Conservation (phyloP, 1,284 basidiomycete species). For the Cystobasidium slooffiae region DNA sequence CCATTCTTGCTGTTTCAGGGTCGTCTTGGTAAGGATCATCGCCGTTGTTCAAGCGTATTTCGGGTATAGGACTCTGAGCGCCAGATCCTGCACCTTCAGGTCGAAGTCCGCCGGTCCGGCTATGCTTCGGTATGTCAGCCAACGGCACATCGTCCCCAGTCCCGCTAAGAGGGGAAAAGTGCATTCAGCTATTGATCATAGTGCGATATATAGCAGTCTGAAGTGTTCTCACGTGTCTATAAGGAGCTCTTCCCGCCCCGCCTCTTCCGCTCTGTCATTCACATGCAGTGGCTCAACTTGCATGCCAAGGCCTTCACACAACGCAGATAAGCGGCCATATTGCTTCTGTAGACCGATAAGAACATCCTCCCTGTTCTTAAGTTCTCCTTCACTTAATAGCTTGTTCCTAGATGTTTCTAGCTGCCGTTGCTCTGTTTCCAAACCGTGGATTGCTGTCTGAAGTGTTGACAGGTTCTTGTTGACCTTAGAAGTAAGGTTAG, state of each 20-base stretch:
- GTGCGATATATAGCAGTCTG: slow-evolving; percentile 22
- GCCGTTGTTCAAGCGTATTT: slow-evolving; percentile 43
- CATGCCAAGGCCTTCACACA: slow-evolving; percentile 48
- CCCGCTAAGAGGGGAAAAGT: not conserved
- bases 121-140: slow-evolving; percentile 11
- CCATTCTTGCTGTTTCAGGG: slow-evolving; percentile 48
- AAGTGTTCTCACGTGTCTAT: slow-evolving; percentile 45
- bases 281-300: slow-evolving; percentile 30
- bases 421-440: slow-evolving; percentile 41
- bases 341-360: slow-evolving; percentile 47
- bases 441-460: slow-evolving; percentile 40
- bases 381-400: slow-evolving; percentile 30
- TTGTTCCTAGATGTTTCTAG: slow-evolving; percentile 14
- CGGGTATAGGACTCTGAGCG: slow-evolving; percentile 10
- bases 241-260: slow-evolving; percentile 25
- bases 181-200: not conserved
- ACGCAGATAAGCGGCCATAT: slow-evolving; percentile 46
- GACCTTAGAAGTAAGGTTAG: slow-evolving; percentile 36
- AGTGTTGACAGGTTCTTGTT: slow-evolving; percentile 46
- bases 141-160: slow-evolving; percentile 31
- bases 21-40: slow-evolving; percentile 42
- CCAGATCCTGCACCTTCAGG: slow-evolving; percentile 3
- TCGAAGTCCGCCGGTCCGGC: not conserved
- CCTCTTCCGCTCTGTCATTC: slow-evolving; percentile 13
- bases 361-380: slow-evolving; percentile 41